phyloP scores from a whole-genome alignment of 495 filamentous ascomycete species.

The Podospora sp. region DNA sequence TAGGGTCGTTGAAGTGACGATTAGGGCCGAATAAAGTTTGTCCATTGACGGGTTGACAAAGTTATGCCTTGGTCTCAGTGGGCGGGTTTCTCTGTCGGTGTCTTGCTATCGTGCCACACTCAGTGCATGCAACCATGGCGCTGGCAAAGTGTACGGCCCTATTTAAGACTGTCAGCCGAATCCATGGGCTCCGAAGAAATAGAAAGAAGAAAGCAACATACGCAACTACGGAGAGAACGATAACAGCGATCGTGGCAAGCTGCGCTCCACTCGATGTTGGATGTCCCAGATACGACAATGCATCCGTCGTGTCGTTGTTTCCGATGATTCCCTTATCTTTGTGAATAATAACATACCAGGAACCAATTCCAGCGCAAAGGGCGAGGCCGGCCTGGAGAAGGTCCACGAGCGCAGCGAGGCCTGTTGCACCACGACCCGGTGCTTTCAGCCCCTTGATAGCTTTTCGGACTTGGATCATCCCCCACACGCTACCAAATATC shows the following conservation, averaged over 20 bases:
- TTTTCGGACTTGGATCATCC: not conserved
- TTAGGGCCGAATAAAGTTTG: too few relatives aligned
- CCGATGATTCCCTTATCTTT: too few relatives aligned
- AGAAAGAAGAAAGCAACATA: not conserved
- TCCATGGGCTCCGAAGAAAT: not conserved
- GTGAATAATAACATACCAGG: not conserved
- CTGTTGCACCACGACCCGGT: not conserved
- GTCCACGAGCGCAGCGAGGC: not conserved
- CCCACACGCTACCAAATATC: not conserved
- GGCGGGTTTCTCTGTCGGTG: too few relatives aligned
- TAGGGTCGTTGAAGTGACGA: too few relatives aligned
- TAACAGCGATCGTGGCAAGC: not conserved
- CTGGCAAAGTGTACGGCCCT: not conserved
- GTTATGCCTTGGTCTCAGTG: not conserved
- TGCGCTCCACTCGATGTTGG: not conserved
- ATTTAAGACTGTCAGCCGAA: not conserved
- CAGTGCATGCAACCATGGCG: not conserved
- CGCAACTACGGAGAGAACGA: not conserved
- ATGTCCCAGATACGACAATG: too few relatives aligned
- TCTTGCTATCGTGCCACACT: not conserved
- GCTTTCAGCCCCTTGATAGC: not conserved
- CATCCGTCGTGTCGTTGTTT: too few relatives aligned
- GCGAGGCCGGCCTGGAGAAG: not conserved
- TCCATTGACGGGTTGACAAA: too few relatives aligned
- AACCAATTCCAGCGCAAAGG: not conserved